Conservation (phyloP, 495 filamentous ascomycete genomes). For the Daldinia caldariorum region DNA sequence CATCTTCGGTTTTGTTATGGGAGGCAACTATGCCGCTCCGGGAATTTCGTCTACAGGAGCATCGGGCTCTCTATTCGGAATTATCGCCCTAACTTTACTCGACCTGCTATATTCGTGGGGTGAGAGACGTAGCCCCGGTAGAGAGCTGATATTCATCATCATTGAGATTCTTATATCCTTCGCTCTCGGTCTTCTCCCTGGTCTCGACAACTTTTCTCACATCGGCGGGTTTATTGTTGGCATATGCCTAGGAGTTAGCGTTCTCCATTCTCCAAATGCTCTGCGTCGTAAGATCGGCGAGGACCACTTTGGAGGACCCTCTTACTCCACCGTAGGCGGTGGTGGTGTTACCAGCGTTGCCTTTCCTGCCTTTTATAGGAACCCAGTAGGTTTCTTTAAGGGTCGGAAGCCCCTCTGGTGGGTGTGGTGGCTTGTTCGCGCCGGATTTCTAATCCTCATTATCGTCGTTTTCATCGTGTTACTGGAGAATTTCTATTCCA, state of each 20-base stretch:
- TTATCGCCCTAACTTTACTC: constrained; percentile 86
- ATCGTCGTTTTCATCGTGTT: constrained; percentile 85
- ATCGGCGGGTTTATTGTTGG: constrained; percentile 97
- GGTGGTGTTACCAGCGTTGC: constrained; percentile 53
- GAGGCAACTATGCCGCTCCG: constrained; percentile 87
- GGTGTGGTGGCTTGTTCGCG: constrained; percentile 94
- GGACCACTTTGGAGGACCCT: constrained; percentile 58
- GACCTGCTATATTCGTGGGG: constrained; percentile 94
- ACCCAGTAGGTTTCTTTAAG: constrained; percentile 86
- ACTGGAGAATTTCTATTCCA: constrained; percentile 88
- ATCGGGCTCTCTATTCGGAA: constrained; percentile 88
- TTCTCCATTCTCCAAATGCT: constrained; percentile 85
- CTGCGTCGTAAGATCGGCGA: constrained; percentile 80
- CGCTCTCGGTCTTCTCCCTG: constrained; percentile 89
- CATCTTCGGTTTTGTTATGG: constrained; percentile 96
- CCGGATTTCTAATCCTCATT: constrained; percentile 78
- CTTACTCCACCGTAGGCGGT: constrained; percentile 55
- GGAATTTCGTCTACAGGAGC: constrained; percentile 85
- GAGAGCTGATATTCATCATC: constrained; percentile 84
- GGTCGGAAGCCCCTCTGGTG: constrained; percentile 94
- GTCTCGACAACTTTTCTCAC: constrained; percentile 95
- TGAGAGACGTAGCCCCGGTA: constrained; percentile 74
- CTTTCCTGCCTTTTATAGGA: constrained; percentile 68
- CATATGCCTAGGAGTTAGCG: constrained; percentile 81
- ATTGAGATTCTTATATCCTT: constrained; percentile 89